Percentiles rank a stretch among this genome's conserved stretches.
These are phyloP conservation scores for Cinnamomum chago DNA, from an alignment of 164 flowering plant species.

Conservation along the genomic window DNA sequence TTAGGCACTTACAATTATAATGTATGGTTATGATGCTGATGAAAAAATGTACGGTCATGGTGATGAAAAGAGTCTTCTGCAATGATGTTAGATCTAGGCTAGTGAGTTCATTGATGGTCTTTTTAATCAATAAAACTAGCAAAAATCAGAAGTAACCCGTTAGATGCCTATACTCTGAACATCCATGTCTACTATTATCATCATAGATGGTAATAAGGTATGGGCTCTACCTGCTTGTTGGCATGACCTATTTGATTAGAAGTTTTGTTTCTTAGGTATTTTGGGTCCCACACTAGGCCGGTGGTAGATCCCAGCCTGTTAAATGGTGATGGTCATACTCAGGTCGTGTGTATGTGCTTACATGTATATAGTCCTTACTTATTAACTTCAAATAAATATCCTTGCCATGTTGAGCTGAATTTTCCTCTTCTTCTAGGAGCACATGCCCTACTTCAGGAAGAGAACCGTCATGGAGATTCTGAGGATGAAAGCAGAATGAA, in stretches of 20 bases:
- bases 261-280: background rate
- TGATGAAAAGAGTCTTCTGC: background rate
- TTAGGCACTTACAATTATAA: too few relatives aligned
- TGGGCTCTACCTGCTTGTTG: background rate
- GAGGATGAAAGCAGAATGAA: slow-evolving; percentile 59
- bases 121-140: background rate
- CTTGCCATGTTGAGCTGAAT: background rate
- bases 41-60: background rate
- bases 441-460: slow-evolving; percentile 86
- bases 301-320: background rate
- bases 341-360: background rate
- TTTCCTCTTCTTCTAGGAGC: slow-evolving; percentile 34
- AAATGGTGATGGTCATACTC: background rate
- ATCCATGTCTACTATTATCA: background rate
- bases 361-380: background rate
- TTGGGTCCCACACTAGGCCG: background rate
- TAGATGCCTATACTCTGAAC: background rate
- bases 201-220: background rate
- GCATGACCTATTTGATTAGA: background rate
- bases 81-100: background rate
- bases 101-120: background rate
- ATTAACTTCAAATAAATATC: background rate
- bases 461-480: slow-evolving; percentile 87
- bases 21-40: background rate
- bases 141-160: background rate